Evolutionary conservation across 768 basidiomycete genomes (phyloP), one percentile per base, ranked within the genome.

Genomic region (Podaxis sp.): DNA sequence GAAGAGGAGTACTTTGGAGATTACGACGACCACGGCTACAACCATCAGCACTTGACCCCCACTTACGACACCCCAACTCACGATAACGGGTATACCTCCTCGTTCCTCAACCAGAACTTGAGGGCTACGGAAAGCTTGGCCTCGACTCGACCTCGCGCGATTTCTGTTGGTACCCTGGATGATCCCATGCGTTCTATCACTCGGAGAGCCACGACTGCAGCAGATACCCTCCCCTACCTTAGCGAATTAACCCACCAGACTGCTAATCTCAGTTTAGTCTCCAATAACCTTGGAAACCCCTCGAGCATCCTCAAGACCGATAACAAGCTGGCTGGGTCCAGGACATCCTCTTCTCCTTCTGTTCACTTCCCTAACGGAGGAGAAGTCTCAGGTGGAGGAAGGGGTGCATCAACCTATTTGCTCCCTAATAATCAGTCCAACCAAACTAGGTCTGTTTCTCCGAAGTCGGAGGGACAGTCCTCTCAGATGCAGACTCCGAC

Each of bases 401-500:
- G 88, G 42, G 85, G 79, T 40, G 73, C 77, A 53, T 84, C 67
- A 74, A 84, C 86, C 50, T 92, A 91, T 68, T 78, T 93, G 35
- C 76, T 83, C 62, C 88, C 89, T 27, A 79, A 79, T 50, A 79
- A 81, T 27, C 84, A 66, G 46, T 7, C 52, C 52, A 48, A 36
- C 42, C 65, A 87, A 68, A 89, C 84, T 68, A 85, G 90, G 53
- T 86, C 90, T n/a, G 76, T 89, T 57, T 93, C 92, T 11, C 92
- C 92, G 23, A 94, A 93, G 72, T 81, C 87, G 40, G 90, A 93
- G 73, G 80, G 75, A 36, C 79, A 83, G 46, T 79, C 83, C 37
- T 84, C 86, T 11, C 91, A 94, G 68, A 84, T 88, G 57, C 95
- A 98, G 75, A 89, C 93, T 42, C 96, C 97, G 37, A 96, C 96